A percentile compares a stretch with the other conserved stretches of the same genome.
These are phyloP conservation scores for Xylaria castorea DNA, from an alignment of 495 filamentous ascomycete genomes.

Conservation along the genomic window DNA sequence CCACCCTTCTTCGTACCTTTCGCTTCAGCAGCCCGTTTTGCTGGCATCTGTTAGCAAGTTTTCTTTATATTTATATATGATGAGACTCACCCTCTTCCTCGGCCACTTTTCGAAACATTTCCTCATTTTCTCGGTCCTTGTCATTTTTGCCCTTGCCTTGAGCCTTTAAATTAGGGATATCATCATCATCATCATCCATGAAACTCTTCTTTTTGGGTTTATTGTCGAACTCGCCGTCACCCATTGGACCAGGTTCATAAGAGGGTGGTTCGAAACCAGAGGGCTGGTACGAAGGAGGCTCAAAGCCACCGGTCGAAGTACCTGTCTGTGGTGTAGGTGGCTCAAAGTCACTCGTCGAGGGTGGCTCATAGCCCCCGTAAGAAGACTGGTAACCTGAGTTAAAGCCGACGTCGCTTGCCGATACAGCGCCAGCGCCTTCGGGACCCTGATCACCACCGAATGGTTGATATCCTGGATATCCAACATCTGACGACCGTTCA, in stretches of 20 bases:
- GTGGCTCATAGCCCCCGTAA: constrained; percentile 52
- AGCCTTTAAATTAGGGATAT: constrained; percentile 47
- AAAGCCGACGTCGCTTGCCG: constrained; percentile 15
- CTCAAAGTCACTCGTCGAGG: constrained; percentile 44
- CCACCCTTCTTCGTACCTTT: constrained; percentile 68
- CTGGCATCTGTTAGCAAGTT: constrained; percentile 32
- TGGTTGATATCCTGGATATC: constrained; percentile 40
- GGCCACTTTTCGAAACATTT: constrained; percentile 81
- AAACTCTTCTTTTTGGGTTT: constrained; percentile 77
- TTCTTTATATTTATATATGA: constrained; percentile 28
- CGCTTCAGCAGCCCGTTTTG: constrained; percentile 42
- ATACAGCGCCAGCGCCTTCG: constrained; percentile 15
- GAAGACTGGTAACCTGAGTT: constrained; percentile 53
- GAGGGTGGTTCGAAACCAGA: constrained; percentile 62
- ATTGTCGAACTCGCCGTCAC: constrained; percentile 54
- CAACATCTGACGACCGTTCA: constrained; percentile 27
- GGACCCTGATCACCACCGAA: constrained; percentile 32
- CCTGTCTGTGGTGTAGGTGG: constrained; percentile 43
- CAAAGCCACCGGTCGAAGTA: constrained; percentile 46
- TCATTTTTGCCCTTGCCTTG: constrained; percentile 60
- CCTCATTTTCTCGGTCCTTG: constrained; percentile 69
- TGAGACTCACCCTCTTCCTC: constrained; percentile 77
- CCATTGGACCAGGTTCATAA: constrained; percentile 58
- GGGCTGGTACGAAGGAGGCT: constrained; percentile 58
- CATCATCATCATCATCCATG: constrained; percentile 78